Evolutionary conservation across 78 protist genomes (phyloP).

Genomic region (Speleostelium caveatum): DNA sequence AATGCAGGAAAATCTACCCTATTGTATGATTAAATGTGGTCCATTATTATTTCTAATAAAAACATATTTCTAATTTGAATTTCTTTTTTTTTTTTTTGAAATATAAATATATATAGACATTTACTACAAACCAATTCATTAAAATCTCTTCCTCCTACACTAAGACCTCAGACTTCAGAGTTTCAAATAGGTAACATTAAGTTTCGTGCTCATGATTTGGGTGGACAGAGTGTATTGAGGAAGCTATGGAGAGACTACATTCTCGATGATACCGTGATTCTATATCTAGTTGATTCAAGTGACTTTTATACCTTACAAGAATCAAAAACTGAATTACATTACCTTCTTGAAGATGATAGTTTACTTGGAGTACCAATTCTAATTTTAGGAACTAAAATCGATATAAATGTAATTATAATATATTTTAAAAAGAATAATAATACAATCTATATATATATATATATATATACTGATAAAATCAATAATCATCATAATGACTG

Average conservation of each 20-base stretch:
- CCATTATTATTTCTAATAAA: background rate
- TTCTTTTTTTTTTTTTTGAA: background rate
- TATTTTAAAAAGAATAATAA: background rate
- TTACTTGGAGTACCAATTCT: constrained; percentile 6
- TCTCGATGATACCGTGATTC: constrained; percentile 22
- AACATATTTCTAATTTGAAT: background rate
- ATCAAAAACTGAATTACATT: constrained; percentile 53
- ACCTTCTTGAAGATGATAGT: constrained; percentile 1
- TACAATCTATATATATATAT: background rate
- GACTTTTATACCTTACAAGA: constrained; percentile 17
- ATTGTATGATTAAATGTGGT: constrained; percentile 19
- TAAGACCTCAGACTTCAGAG: constrained; percentile 28
- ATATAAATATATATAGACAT: background rate
- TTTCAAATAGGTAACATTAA: constrained; percentile 28
- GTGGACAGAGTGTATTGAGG: constrained; percentile 53
- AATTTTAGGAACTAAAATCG: constrained; percentile 50
- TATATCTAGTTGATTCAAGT: constrained; percentile 49
- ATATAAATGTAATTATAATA: background rate
- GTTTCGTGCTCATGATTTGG: constrained; percentile 66
- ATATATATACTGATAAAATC: background rate
- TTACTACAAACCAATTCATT: background rate
- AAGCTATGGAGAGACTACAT: constrained; percentile 38
- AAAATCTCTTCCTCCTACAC: constrained; percentile 33
- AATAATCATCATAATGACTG: background rate
- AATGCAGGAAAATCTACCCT: constrained; percentile 73